Evolutionary conservation across 2,329 filamentous ascomycete species (phyloP).

Genomic region (Zasmidium cellare): DNA sequence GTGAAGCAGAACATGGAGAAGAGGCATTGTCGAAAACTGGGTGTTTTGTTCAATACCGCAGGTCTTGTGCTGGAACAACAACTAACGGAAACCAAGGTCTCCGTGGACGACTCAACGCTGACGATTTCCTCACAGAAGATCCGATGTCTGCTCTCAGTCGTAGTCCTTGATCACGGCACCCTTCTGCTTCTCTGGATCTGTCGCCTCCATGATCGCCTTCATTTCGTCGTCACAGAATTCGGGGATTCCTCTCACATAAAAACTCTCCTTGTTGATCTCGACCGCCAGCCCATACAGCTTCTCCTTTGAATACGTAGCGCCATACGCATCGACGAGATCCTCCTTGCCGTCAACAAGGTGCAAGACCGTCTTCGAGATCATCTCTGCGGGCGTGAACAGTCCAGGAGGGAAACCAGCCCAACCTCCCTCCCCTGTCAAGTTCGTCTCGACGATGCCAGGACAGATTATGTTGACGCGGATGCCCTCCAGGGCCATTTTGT

Average conservation of each 20-base stretch:
- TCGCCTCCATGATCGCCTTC: constrained; percentile 33
- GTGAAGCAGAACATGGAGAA: not conserved
- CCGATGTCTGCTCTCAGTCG: constrained; percentile 1
- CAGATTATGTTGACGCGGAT: constrained; percentile 44
- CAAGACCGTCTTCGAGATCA: constrained; percentile 32
- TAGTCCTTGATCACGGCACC: constrained; percentile 25
- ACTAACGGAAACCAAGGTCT: too few relatives aligned
- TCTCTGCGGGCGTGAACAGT: constrained; percentile 36
- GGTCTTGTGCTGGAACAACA: too few relatives aligned
- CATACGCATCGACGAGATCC: constrained; percentile 16
- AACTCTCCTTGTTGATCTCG: constrained; percentile 25
- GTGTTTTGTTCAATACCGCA: too few relatives aligned
- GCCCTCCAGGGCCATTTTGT: constrained; percentile 34
- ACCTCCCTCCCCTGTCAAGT: constrained; percentile 34
- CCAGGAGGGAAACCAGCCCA: constrained; percentile 38
- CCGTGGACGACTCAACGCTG: too few relatives aligned
- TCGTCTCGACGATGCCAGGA: constrained; percentile 40
- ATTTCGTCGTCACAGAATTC: constrained; percentile 31
- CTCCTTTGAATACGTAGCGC: constrained; percentile 11
- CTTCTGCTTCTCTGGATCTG: constrained; percentile 32
- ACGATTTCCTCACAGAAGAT: too few relatives aligned
- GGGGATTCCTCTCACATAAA: constrained; percentile 26
- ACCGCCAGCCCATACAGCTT: constrained; percentile 29
- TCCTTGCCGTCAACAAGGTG: constrained; percentile 32
- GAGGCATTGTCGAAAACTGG: too few relatives aligned